phyloP scores from a whole-genome alignment of 306 rosid genomes.

The Lathyrus oleraceus region DNA sequence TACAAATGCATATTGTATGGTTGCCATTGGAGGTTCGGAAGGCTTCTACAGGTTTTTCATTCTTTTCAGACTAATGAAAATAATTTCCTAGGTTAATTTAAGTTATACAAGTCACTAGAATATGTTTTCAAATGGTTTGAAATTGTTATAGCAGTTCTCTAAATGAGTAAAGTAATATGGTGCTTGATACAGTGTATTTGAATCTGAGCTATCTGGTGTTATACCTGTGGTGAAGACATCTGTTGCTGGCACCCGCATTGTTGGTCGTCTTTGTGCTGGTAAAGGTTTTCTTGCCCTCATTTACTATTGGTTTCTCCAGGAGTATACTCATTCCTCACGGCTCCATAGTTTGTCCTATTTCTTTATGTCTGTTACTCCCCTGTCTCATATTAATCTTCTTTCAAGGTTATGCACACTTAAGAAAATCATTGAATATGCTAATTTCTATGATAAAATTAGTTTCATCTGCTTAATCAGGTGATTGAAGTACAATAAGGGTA shows the following conservation, averaged over 20 bases:
- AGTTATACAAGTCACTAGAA: background rate
- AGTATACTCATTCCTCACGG: conserved; percentile 14
- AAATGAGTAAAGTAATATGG: conserved; percentile 14
- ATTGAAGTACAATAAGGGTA: background rate
- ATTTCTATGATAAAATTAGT: background rate
- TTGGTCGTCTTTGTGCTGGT: conserved; percentile 98
- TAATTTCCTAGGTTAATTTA: background rate
- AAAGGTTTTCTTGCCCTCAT: background rate
- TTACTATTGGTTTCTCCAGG: background rate
- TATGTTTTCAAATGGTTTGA: conserved; percentile 21
- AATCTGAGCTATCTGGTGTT: conserved; percentile 71
- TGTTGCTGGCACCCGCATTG: conserved; percentile 78
- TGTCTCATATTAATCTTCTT: background rate
- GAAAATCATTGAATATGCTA: background rate
- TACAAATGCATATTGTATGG: conserved; percentile 92
- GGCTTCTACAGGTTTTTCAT: conserved; percentile 70
- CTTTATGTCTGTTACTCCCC: background rate
- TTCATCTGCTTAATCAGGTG: background rate
- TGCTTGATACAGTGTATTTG: conserved; percentile 57
- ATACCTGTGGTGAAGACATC: conserved; percentile 92
- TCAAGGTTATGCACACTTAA: background rate
- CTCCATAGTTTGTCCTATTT: background rate
- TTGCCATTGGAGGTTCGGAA: conserved; percentile 96
- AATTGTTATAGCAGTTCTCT: background rate
- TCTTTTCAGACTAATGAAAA: conserved; percentile 5